Evolutionary conservation across 805 yeast species (phyloP).

Genomic region (Yamadazyma endophytica): DNA sequence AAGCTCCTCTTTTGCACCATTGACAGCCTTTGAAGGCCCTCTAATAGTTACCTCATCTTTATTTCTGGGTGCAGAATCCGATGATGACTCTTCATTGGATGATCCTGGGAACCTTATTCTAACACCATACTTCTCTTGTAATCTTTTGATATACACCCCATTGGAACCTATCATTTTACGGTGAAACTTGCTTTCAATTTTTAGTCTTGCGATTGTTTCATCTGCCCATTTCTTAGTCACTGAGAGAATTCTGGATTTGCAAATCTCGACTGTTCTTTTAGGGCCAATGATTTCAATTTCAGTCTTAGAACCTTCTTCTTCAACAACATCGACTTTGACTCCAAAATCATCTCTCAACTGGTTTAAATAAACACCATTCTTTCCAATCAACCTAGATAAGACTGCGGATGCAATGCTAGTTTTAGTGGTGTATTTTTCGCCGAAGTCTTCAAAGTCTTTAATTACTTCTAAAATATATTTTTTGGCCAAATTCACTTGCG

Average conservation of each 20-base stretch:
- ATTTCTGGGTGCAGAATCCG: constrained; percentile 38
- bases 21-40: constrained; percentile 90
- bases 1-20: constrained; percentile 78
- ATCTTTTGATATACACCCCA: constrained; percentile 76
- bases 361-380: constrained; percentile 73
- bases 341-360: constrained; percentile 68
- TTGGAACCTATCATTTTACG: constrained; percentile 78
- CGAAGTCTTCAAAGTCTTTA: constrained; percentile 51
- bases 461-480: constrained; percentile 51
- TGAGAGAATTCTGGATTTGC: constrained; percentile 53
- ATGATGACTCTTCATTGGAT: constrained; percentile 20
- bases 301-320: constrained; percentile 40
- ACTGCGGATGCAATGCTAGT: constrained; percentile 62
- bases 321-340: constrained; percentile 71
- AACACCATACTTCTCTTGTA: constrained; percentile 85
- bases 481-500: constrained; percentile 53
- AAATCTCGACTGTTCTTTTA: constrained; percentile 71
- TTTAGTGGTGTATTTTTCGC: constrained; percentile 41
- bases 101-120: constrained; percentile 65
- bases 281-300: constrained; percentile 68
- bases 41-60: constrained; percentile 65
- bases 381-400: constrained; percentile 83
- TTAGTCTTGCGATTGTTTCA: constrained; percentile 59
- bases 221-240: constrained; percentile 79
- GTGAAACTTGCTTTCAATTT: constrained; percentile 75